Evolutionary conservation across 2,329 filamentous ascomycete species (phyloP).

Genomic region (Helotiales sp.): DNA sequence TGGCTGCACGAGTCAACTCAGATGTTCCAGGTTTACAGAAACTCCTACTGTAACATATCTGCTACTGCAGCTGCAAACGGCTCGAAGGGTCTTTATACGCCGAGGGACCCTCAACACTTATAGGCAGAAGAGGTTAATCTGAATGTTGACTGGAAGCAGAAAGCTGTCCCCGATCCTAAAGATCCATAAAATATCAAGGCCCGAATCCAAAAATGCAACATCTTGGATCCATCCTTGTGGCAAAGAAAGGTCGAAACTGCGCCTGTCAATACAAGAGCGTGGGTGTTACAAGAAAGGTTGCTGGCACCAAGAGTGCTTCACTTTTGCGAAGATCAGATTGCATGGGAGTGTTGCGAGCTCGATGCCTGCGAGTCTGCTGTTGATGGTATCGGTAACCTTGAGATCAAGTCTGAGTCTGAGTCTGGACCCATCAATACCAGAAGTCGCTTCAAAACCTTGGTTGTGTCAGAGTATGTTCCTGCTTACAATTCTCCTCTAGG

Average conservation of each 20-base stretch:
- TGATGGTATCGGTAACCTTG: not conserved
- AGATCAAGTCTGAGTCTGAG: too few species aligned
- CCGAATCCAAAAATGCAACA: not conserved
- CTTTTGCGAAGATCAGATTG: slow-evolving; percentile 1
- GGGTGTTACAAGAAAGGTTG: not conserved
- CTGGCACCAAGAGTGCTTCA: slow-evolving; percentile 3
- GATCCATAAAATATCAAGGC: not conserved
- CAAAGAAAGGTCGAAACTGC: not conserved
- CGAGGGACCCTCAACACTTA: not conserved
- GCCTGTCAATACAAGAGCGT: not conserved
- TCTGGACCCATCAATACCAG: too few species aligned
- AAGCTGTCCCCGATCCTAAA: too few species aligned
- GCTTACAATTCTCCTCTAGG: too few species aligned
- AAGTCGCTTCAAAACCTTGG: too few species aligned
- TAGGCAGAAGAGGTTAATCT: not conserved
- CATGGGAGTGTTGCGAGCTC: not conserved
- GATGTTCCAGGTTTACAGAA: slow-evolving; percentile 7
- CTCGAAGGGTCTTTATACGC: not conserved
- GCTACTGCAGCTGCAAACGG: slow-evolving; percentile 4
- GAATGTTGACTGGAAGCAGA: not conserved
- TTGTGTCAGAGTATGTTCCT: too few species aligned
- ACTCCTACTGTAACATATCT: slow-evolving; percentile 6
- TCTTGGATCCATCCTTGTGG: not conserved
- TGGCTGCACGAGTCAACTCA: not conserved
- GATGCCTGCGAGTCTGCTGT: not conserved